A percentile compares a stretch with the other conserved stretches of the same genome.
phyloP scores from a whole-genome alignment of 208 protist genomes.

The Tritrichomonas musculus region DNA sequence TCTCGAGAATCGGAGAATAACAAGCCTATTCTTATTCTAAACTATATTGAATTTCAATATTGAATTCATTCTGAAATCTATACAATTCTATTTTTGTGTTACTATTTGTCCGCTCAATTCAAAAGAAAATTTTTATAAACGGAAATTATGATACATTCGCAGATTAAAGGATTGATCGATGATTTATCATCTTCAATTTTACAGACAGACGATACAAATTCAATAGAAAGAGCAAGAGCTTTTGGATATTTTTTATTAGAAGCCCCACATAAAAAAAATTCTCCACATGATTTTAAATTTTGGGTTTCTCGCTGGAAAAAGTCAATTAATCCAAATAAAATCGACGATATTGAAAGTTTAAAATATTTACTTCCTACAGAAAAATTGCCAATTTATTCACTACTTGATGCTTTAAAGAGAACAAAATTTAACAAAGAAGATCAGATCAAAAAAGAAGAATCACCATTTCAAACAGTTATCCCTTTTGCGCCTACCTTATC shows the following conservation, averaged over 20 bases:
- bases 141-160: neutral
- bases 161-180: neutral
- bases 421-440: neutral
- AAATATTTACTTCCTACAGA: neutral
- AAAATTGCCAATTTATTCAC: neutral
- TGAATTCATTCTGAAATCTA: too few species aligned
- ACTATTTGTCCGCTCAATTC: too few species aligned
- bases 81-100: too few species aligned
- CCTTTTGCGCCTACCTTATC: neutral
- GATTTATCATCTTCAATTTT: neutral
- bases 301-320: neutral
- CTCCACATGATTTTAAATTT: neutral
- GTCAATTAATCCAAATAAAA: neutral
- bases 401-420: neutral
- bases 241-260: neutral
- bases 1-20: too few species aligned
- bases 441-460: neutral
- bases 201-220: neutral
- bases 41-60: too few species aligned
- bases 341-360: neutral
- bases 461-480: neutral
- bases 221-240: neutral
- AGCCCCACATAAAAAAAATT: neutral
- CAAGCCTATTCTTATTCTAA: too few species aligned
- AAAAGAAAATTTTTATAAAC: too few species aligned